Base-by-base conservation (phyloP, 345 rosid genomes). In the Populus ilicifolia region DNA sequence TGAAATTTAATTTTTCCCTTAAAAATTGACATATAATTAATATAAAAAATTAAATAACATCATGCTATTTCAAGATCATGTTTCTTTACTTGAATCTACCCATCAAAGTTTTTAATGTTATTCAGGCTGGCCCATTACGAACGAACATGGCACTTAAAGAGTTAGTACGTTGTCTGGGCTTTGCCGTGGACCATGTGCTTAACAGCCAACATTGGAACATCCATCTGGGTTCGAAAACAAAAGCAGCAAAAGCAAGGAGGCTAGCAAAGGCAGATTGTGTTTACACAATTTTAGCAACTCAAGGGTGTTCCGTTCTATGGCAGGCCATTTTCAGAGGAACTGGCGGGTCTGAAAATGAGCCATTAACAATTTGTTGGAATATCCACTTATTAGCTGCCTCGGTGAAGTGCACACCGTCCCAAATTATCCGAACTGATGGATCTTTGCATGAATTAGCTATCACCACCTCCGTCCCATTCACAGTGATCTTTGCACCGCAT, bases 331-430 rank as follows among this genome's bases (percentile, higher is more conserved):
- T 75, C 29, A 86, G 38, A 9, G 91, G 88, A 85, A 83, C 50
- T 5, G 87, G 87, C 50, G 92, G 94, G 75, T 89, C 89, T 0
- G 92, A 86, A 81, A 77, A 87, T 25, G 83, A 75, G 23, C 95
- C 92, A 67, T 78, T 71, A 43, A 75, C 77, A 18, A 90, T 72
- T 65, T 85, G 83, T 13, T 82, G 16, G 70, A 84, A 88, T 14
- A 89, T 75, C 90, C 92, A 88, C 77, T 76, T 83, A 62, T 93
- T 89, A 74, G 94, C 92, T 41, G 91, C 88, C 36, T 90, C 92
- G 0, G 93, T 90, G 84, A 84, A 89, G 82, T 93, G 97, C 18
- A 82, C 43, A 2, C 97, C 97, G 79, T 93, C 98, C 95, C 97
- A 92, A 41, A 70, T 90, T 21, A 92, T 74, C 76, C 80, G 74